phyloP scores from a whole-genome alignment of 257 asterid genomes.

The Solanum etuberosum region DNA sequence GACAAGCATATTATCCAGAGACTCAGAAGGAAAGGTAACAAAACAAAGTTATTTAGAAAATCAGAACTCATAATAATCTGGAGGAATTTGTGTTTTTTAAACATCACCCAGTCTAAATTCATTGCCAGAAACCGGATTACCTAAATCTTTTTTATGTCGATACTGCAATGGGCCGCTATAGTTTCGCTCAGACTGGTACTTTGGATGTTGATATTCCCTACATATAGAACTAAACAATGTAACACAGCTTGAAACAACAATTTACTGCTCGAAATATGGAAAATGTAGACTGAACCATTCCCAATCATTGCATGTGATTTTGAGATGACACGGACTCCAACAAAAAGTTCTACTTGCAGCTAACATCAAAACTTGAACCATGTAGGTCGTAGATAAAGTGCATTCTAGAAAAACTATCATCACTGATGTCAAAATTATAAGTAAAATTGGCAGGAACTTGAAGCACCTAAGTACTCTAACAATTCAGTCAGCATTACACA shows the following conservation, averaged over 20 bases:
- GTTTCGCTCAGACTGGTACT: slow-evolving; percentile 46
- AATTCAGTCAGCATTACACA: not conserved
- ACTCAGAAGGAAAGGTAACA: not conserved
- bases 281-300: not conserved
- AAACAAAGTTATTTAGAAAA: not conserved
- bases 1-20: slow-evolving; percentile 7
- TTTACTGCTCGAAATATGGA: not conserved
- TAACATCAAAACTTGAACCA: not conserved
- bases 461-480: not conserved
- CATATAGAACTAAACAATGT: slow-evolving; percentile 10
- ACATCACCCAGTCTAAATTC: not conserved
- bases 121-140: slow-evolving; percentile 5
- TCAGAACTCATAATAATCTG: not conserved
- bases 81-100: not conserved
- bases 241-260: not conserved
- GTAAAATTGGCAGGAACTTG: not conserved
- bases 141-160: slow-evolving; percentile 62
- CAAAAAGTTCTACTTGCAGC: not conserved
- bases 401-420: not conserved
- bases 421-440: not conserved
- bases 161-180: slow-evolving; percentile 74
- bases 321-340: not conserved
- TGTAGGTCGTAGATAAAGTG: not conserved
- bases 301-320: not conserved
- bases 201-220: slow-evolving; percentile 68